phyloP scores from a whole-genome alignment of 441 rosid genomes.

The Adansonia madagascariensis region DNA sequence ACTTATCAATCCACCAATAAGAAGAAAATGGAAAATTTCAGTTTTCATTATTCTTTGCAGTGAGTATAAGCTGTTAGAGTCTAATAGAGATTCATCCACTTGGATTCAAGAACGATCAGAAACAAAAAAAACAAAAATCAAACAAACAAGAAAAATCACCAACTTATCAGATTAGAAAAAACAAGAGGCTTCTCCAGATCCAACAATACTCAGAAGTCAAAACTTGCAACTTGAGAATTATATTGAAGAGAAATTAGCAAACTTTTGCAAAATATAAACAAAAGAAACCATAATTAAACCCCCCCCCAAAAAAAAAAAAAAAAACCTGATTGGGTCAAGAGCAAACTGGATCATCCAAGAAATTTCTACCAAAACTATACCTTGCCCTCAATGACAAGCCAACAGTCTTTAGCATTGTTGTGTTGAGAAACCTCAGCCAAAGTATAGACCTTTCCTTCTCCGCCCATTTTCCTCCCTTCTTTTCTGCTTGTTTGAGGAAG shows the following conservation, averaged over 20 bases:
- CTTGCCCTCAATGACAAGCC: conserved; percentile 89
- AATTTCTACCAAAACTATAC: conserved; percentile 34
- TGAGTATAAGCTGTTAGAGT: background rate
- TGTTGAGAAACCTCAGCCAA: conserved; percentile 76
- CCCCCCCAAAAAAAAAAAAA: background rate
- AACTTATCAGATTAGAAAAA: background rate
- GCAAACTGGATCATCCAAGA: background rate
- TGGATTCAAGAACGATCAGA: background rate
- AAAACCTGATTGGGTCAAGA: background rate
- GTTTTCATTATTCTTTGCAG: background rate
- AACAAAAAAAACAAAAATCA: background rate
- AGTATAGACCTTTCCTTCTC: conserved; percentile 57
- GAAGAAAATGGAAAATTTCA: background rate
- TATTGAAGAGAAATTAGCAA: background rate
- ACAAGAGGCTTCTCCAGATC: conserved; percentile 8
- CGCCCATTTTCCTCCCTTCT: conserved; percentile 48
- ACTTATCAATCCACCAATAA: conserved; percentile 9
- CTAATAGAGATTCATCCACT: conserved; percentile 8
- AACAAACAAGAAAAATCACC: background rate
- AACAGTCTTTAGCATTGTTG: conserved; percentile 64
- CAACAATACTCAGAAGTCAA: background rate
- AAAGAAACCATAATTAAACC: background rate
- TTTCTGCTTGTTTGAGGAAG: background rate
- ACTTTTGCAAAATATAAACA: background rate
- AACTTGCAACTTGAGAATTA: background rate